phyloP scores from a whole-genome alignment of 768 basidiomycete genomes.

The Tremella mesenterica region DNA sequence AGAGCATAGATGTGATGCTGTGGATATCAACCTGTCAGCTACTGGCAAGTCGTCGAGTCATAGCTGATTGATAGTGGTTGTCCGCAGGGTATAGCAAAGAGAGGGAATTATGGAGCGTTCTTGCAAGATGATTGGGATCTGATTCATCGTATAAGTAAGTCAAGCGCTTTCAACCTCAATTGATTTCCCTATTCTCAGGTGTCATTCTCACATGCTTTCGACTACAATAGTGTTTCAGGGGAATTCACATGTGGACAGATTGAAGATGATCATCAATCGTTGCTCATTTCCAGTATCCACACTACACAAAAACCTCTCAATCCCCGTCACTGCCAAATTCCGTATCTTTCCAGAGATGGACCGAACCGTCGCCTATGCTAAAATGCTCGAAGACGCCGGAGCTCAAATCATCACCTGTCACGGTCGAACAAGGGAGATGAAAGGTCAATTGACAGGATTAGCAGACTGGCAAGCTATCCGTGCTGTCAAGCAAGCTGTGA shows the following conservation, averaged over 20 bases:
- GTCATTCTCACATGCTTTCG: neutral
- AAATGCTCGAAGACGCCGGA: slow-evolving; percentile 90
- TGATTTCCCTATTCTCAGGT: neutral
- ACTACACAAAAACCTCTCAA: slow-evolving; percentile 67
- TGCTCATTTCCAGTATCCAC: slow-evolving; percentile 59
- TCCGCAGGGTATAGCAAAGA: slow-evolving; percentile 87
- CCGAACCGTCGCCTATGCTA: slow-evolving; percentile 85
- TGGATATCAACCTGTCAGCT: slow-evolving; percentile 79
- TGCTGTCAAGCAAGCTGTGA: slow-evolving; percentile 79
- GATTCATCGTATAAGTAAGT: slow-evolving; percentile 66
- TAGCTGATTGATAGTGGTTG: slow-evolving; percentile 45
- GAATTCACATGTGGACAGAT: no score
- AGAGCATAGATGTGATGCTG: slow-evolving; percentile 74
- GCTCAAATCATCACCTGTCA: slow-evolving; percentile 93
- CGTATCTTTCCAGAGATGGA: slow-evolving; percentile 76
- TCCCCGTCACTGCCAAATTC: slow-evolving; percentile 97
- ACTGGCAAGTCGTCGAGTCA: neutral
- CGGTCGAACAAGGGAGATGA: slow-evolving; percentile 81
- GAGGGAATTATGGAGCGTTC: slow-evolving; percentile 80
- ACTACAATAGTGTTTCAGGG: no score
- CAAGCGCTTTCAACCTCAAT: slow-evolving; percentile 51
- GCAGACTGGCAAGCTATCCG: slow-evolving; percentile 85
- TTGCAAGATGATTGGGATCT: slow-evolving; percentile 92
- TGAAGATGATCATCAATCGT: neutral
- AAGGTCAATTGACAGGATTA: slow-evolving; percentile 74